A percentile compares a stretch with the other conserved stretches of the same genome.
These are phyloP conservation scores for Agrostemma githago DNA, from an alignment of 148 eudicot species.

Conservation along the genomic window DNA sequence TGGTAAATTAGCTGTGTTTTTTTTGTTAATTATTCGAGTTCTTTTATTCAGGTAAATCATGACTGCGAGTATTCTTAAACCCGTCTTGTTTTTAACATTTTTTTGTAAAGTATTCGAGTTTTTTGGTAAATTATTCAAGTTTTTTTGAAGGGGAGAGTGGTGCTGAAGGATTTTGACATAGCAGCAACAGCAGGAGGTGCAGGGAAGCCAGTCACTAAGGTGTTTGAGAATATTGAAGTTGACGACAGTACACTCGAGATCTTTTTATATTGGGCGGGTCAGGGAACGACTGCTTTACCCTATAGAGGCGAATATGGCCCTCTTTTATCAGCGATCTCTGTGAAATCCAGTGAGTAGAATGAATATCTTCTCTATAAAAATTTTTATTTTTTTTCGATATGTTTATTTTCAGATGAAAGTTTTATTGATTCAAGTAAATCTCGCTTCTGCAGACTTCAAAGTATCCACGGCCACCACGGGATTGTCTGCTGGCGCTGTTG, in stretches of 20 bases:
- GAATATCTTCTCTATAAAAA: not conserved
- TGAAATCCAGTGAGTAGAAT: constrained; percentile 64
- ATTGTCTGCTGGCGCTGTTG: constrained; percentile 57
- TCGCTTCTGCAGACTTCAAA: constrained; percentile 46
- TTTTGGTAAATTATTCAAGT: not conserved
- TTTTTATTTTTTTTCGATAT: not conserved
- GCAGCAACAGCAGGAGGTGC: constrained; percentile 52
- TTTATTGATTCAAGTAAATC: not conserved
- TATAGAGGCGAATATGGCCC: constrained; percentile 69
- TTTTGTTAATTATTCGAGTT: not conserved
- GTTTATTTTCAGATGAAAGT: not conserved
- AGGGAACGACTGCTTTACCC: constrained; percentile 73
- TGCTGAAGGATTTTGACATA: constrained; percentile 54
- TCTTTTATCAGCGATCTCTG: constrained; percentile 72
- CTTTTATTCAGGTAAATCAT: constrained; percentile 32
- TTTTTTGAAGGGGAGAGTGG: constrained; percentile 40
- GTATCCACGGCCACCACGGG: constrained; percentile 34
- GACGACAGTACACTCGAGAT: constrained; percentile 65
- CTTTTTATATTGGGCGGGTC: constrained; percentile 72
- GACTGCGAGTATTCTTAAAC: not conserved
- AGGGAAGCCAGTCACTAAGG: constrained; percentile 39
- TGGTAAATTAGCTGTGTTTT: not conserved
- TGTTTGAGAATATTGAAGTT: constrained; percentile 37
- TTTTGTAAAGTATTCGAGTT: not conserved
- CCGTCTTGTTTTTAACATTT: no score